phyloP scores from a whole-genome alignment of 176 grass and related monocot genomes.

The Triticum urartu region DNA sequence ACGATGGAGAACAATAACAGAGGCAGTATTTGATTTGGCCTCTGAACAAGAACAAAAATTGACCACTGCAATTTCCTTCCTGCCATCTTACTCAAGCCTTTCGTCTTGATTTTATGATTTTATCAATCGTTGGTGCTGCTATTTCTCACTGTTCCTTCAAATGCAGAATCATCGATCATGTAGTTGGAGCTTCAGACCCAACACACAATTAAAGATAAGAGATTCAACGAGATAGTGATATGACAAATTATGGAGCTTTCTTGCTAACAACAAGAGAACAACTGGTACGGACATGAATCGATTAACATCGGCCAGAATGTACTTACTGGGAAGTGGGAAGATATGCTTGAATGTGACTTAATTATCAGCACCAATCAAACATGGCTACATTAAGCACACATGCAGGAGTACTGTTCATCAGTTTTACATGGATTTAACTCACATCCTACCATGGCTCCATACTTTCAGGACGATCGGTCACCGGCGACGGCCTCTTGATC shows the following conservation, averaged over 20 bases:
- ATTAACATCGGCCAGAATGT: neutral
- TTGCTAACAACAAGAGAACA: neutral
- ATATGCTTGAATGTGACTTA: neutral
- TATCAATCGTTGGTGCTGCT: neutral
- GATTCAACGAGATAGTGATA: neutral
- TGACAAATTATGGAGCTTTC: neutral
- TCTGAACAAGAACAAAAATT: too few relatives aligned
- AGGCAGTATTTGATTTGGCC: too few relatives aligned
- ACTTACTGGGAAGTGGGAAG: neutral
- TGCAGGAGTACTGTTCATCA: neutral
- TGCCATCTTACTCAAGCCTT: neutral
- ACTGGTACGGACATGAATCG: neutral
- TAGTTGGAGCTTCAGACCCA: slow-evolving; percentile 5
- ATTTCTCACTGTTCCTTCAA: neutral
- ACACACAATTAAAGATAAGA: slow-evolving; percentile 28
- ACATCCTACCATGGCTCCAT: too few relatives aligned
- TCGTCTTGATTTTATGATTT: neutral
- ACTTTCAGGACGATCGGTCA: too few relatives aligned
- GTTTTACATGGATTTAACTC: neutral
- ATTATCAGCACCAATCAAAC: neutral
- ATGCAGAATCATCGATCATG: neutral
- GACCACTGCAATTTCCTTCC: too few relatives aligned
- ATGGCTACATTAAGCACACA: slow-evolving; percentile 2
- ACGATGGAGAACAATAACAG: too few relatives aligned
- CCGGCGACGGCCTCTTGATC: too few relatives aligned